A percentile compares a stretch with the other conserved stretches of the same genome.
Conservation (phyloP, 1,139 yeast species). For the Yamadazyma sp. region DNA sequence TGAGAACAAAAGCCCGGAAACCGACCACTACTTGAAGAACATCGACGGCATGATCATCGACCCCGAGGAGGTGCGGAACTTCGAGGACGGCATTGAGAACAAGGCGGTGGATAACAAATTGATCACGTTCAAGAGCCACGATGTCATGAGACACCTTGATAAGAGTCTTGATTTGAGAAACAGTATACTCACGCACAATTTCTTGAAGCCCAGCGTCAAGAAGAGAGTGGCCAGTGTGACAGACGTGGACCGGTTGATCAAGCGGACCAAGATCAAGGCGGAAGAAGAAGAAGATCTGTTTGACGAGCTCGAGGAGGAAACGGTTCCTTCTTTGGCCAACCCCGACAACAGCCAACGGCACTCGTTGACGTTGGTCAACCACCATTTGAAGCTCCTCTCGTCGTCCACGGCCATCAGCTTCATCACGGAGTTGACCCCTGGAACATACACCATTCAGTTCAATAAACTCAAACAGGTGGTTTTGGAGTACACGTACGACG, state of each 20-base stretch:
- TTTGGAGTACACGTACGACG: conserved; percentile 59
- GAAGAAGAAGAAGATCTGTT: conserved; percentile 5
- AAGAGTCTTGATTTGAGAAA: conserved; percentile 45
- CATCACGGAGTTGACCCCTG: conserved; percentile 42
- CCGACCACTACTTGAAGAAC: conserved; percentile 28
- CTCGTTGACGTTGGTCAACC: conserved; percentile 30
- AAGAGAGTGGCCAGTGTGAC: conserved; percentile 27
- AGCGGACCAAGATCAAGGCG: conserved; percentile 45
- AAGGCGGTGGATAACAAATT: conserved; percentile 38
- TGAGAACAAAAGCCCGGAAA: conserved; percentile 56
- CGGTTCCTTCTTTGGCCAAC: conserved; percentile 1
- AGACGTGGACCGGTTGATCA: conserved; percentile 24
- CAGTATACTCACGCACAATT: conserved; percentile 44
- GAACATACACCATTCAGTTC: conserved; percentile 42
- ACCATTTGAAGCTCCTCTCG: conserved; percentile 56
- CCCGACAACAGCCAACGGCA: conserved; percentile 18
- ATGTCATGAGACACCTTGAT: conserved; percentile 49
- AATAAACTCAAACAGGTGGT: conserved; percentile 43
- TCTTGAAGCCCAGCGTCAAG: conserved; percentile 28
- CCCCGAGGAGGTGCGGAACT: conserved; percentile 37
- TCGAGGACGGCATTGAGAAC: conserved; percentile 31
- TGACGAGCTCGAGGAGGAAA: conserved; percentile 12
- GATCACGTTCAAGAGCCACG: conserved; percentile 53
- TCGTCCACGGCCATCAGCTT: conserved; percentile 45
- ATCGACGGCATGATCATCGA: conserved; percentile 41